phyloP scores from a whole-genome alignment of 2,329 filamentous ascomycete species.

The Chaetomium globosum region DNA sequence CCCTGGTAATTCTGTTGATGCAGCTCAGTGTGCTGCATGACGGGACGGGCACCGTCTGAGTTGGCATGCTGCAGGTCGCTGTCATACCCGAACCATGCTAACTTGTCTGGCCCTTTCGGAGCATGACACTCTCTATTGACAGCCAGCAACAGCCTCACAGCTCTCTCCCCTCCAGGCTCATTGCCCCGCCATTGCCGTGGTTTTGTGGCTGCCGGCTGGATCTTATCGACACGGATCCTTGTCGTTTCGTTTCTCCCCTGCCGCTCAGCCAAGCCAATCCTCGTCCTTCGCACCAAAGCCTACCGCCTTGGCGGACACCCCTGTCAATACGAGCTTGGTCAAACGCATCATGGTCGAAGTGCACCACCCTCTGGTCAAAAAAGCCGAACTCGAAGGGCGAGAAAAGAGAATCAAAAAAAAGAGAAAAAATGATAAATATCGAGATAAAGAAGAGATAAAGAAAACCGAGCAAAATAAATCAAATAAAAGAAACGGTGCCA shows the following conservation, averaged over 20 bases:
- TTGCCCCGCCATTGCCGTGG: conserved; percentile 30
- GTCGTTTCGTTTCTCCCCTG: conserved; percentile 11
- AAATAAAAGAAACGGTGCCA: too few species aligned
- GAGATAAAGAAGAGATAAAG: too few species aligned
- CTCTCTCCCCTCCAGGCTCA: conserved; percentile 6
- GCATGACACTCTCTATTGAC: conserved; percentile 27
- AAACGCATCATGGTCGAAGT: too few species aligned
- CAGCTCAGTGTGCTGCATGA: conserved; percentile 20
- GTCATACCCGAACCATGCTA: conserved; percentile 9
- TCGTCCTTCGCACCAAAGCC: conserved; percentile 2
- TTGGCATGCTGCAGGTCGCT: conserved; percentile 29
- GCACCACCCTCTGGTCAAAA: too few species aligned
- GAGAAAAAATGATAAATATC: too few species aligned
- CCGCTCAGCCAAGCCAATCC: conserved; percentile 10
- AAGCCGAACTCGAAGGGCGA: too few species aligned
- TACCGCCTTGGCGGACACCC: conserved; percentile 3
- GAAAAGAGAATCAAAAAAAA: too few species aligned
- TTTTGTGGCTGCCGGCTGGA: conserved; percentile 32
- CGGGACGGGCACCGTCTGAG: conserved; percentile 25
- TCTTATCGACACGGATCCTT: conserved; percentile 32
- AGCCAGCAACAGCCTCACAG: too few species aligned
- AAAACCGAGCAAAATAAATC: too few species aligned
- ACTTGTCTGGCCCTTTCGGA: conserved; percentile 7
- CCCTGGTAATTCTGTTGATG: neutral
- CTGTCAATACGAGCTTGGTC: conserved; percentile 4